phyloP scores from a whole-genome alignment of 495 filamentous ascomycete genomes.

The Lepraria neglecta region DNA sequence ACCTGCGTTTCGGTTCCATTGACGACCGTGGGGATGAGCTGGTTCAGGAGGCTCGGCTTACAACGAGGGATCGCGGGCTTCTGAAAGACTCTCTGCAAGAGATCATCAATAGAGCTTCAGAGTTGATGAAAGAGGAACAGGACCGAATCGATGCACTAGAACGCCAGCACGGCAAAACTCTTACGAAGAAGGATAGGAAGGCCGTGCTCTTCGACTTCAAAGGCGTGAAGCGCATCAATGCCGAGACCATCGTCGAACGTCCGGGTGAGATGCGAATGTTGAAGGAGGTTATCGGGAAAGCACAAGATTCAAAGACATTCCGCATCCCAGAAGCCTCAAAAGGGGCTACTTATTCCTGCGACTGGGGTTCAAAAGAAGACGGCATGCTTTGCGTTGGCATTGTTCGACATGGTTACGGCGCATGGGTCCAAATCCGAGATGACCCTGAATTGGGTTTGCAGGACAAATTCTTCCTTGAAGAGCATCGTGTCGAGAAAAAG shows the following conservation, averaged over 20 bases:
- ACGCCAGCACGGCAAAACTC: slow-evolving; percentile 59
- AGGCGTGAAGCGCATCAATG: slow-evolving; percentile 88
- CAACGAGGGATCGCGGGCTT: slow-evolving; percentile 70
- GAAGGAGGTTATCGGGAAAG: slow-evolving; percentile 58
- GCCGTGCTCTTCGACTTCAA: slow-evolving; percentile 90
- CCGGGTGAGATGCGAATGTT: slow-evolving; percentile 82
- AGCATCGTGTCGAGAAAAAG: slow-evolving; percentile 96
- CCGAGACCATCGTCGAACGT: slow-evolving; percentile 85
- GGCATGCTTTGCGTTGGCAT: slow-evolving; percentile 96
- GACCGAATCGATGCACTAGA: slow-evolving; percentile 54
- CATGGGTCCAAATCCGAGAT: slow-evolving; percentile 88
- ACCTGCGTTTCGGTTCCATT: slow-evolving; percentile 80
- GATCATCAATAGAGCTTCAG: slow-evolving; percentile 62
- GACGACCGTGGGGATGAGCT: slow-evolving; percentile 81
- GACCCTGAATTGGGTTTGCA: slow-evolving; percentile 78
- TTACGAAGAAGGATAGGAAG: slow-evolving; percentile 95
- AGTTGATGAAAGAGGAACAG: slow-evolving; percentile 62
- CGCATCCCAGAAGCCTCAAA: slow-evolving; percentile 88
- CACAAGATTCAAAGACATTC: slow-evolving; percentile 65
- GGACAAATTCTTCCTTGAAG: slow-evolving; percentile 95
- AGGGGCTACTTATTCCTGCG: slow-evolving; percentile 73
- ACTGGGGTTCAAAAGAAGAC: slow-evolving; percentile 89
- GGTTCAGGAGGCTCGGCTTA: slow-evolving; percentile 73
- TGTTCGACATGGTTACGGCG: slow-evolving; percentile 84
- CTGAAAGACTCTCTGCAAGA: slow-evolving; percentile 64